Conservation (phyloP, 1,284 basidiomycete species). For the Ceratobasidium theobromae region DNA sequence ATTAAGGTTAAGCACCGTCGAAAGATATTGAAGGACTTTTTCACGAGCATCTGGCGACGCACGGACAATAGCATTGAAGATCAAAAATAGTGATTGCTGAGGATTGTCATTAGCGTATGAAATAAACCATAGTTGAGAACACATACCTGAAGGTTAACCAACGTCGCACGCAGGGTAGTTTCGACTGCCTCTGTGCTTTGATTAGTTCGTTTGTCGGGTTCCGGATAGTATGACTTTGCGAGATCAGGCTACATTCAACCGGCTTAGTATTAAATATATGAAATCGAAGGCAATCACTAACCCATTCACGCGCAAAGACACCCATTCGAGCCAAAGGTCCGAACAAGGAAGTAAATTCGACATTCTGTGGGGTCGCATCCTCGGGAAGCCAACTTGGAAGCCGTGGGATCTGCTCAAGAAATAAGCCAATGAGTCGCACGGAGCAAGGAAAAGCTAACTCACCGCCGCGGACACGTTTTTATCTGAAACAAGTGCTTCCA, state of each 20-base stretch:
- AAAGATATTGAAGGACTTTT: conserved; percentile 82
- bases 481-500: conserved; percentile 77
- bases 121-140: background rate
- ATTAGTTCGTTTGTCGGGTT: conserved; percentile 72
- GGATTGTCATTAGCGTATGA: conserved; percentile 21
- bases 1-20: conserved; percentile 75
- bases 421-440: background rate
- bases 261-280: background rate
- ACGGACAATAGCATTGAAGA: conserved; percentile 87
- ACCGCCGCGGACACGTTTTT: conserved; percentile 80
- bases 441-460: conserved; percentile 32
- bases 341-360: conserved; percentile 64
- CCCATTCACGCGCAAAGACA: conserved; percentile 86
- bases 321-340: conserved; percentile 81
- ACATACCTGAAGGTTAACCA: conserved; percentile 76
- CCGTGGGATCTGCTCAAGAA: conserved; percentile 52
- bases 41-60: conserved; percentile 80
- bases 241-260: conserved; percentile 65
- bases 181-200: conserved; percentile 83
- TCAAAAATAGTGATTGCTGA: conserved; percentile 76
- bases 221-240: conserved; percentile 78
- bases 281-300: conserved; percentile 46
- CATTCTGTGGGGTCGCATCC: conserved; percentile 56
- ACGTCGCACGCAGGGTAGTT: conserved; percentile 75
- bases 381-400: conserved; percentile 71